Base-by-base conservation (phyloP, 2,329 filamentous ascomycete species). In the Calonectria hawksworthii region DNA sequence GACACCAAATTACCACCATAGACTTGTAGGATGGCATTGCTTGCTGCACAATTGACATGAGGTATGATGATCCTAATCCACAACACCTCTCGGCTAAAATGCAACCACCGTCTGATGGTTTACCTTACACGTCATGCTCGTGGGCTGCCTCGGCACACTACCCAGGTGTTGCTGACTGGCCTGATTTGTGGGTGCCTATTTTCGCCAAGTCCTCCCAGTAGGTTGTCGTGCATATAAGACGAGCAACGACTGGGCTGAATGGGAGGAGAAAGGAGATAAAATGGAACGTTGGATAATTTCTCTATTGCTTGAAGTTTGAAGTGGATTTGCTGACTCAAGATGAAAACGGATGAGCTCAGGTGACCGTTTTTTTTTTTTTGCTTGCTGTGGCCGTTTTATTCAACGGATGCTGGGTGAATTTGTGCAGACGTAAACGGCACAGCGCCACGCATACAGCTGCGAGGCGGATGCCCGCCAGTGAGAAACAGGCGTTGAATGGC, bases 41-140 rank as follows among this genome's bases (percentile, higher is more conserved):
- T 64, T 69, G 51, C 61, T 61, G 61, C 69, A 64, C 52, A 28
- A 72, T 77, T 67, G 59, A 38, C 47, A 68, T 75, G 23, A 75
- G 44, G 56, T 30, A 52, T 68, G 74, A 79, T 76, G 72, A 74
- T 77, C 74, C 18, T 47, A 76, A 77, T 76, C 76, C 72, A 59
- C 67, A 47, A 44, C 67, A 41, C 51, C 61, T 56, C 36, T 74
- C 72, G 72, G 72, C 61, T 74, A 74, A 70, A 70, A 47, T 64
- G 30, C 59, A 50, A 56, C 28, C 65, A 47, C 47, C 34, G n/a
- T 14, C 56, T 41, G 50, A 51, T 44, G 23, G 67, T 70, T 65
- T 52, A 74, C 44, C 59, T 34, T 52, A 66, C 30, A 70, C 67
- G 61, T 70, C 72, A 74, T 54, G 56, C 64, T 50, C 41, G 23